Percentiles rank a stretch among this genome's conserved stretches.
phyloP scores from a whole-genome alignment of 305 asterid species.

The Rubia tinctorum region DNA sequence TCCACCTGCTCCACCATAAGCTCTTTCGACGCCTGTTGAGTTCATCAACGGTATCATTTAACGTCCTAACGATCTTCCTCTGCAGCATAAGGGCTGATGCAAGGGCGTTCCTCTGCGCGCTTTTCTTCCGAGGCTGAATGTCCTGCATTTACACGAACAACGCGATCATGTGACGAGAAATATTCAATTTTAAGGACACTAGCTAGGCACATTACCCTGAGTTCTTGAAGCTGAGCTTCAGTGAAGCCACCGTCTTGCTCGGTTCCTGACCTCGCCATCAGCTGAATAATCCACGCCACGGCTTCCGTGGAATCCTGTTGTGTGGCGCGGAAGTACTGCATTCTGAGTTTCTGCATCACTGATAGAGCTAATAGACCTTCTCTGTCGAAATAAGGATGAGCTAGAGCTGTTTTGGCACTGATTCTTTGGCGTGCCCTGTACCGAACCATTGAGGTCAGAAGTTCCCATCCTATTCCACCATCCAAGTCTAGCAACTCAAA shows the following conservation, averaged over 20 bases:
- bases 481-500: constrained; percentile 85
- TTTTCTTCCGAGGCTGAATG: constrained; percentile 65
- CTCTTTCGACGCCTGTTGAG: constrained; percentile 62
- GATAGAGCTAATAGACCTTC: constrained; percentile 85
- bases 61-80: constrained; percentile 60
- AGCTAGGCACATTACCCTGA: constrained; percentile 41
- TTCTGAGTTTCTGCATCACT: constrained; percentile 79
- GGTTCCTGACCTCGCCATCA: constrained; percentile 92
- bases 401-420: constrained; percentile 87
- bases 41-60: constrained; percentile 72
- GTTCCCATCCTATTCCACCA: constrained; percentile 95
- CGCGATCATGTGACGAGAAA: background rate
- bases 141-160: constrained; percentile 46
- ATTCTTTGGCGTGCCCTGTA: constrained; percentile 79
- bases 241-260: constrained; percentile 89
- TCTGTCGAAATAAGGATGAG: constrained; percentile 87
- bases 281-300: constrained; percentile 71
- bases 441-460: constrained; percentile 81
- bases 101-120: constrained; percentile 70
- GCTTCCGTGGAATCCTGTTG: constrained; percentile 87
- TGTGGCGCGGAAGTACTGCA: constrained; percentile 72
- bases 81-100: constrained; percentile 80
- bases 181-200: background rate
- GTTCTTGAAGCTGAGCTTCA: constrained; percentile 86
- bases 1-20: constrained; percentile 96